A percentile compares a stretch with the other conserved stretches of the same genome.
These are phyloP conservation scores for Datisca glomerata DNA, from an alignment of 306 rosid species.

Conservation along the genomic window DNA sequence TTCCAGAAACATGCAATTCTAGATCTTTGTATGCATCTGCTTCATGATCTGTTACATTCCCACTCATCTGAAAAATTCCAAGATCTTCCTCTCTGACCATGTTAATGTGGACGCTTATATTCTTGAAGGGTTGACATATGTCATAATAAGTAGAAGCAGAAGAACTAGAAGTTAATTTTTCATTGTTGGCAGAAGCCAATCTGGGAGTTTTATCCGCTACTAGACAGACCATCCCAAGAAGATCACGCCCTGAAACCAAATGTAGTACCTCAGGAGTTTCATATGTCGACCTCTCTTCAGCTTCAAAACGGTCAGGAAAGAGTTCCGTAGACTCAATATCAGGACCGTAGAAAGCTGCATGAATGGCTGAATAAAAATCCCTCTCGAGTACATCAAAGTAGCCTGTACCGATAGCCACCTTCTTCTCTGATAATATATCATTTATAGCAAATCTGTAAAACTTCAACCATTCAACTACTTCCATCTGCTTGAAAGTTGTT, in stretches of 20 bases:
- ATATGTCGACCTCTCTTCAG: slow-evolving; percentile 83
- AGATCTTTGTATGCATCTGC: slow-evolving; percentile 65
- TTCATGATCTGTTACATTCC: slow-evolving; percentile 13
- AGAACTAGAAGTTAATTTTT: slow-evolving; percentile 36
- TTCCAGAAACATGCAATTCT: slow-evolving; percentile 74
- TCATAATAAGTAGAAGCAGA: slow-evolving; percentile 25
- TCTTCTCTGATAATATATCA: slow-evolving; percentile 60
- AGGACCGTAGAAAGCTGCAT: slow-evolving; percentile 81
- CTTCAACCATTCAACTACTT: slow-evolving; percentile 92
- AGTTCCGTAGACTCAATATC: slow-evolving; percentile 57
- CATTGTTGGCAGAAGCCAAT: slow-evolving; percentile 28
- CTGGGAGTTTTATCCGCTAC: slow-evolving; percentile 32
- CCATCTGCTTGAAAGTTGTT: slow-evolving; percentile 46
- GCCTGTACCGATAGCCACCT: slow-evolving; percentile 57
- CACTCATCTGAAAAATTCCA: slow-evolving; percentile 19
- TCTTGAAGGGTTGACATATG: slow-evolving; percentile 18
- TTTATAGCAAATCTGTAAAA: slow-evolving; percentile 65
- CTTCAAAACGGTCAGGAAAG: slow-evolving; percentile 91
- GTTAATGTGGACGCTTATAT: slow-evolving; percentile 18
- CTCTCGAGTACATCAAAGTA: slow-evolving; percentile 73
- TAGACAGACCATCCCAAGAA: slow-evolving; percentile 79
- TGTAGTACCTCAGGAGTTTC: slow-evolving; percentile 91
- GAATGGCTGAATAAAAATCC: slow-evolving; percentile 84
- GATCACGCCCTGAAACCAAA: slow-evolving; percentile 92
- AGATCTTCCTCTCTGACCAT: slow-evolving; percentile 18